phyloP scores from a whole-genome alignment of 2,329 filamentous ascomycete species.

The Pseudogymnoascus verrucosus region DNA sequence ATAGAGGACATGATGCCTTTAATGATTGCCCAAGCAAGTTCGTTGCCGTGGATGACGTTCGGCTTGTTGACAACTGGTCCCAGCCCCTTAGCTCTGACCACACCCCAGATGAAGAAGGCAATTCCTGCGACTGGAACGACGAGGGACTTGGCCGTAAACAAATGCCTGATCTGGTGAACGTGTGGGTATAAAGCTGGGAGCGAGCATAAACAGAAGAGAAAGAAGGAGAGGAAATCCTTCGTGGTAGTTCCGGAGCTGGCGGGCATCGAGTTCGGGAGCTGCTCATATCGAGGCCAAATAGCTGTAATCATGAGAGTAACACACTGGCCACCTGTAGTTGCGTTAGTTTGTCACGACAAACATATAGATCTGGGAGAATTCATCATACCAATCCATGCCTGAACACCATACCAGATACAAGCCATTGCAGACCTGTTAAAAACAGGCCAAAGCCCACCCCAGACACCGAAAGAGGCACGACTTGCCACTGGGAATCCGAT shows the following conservation, averaged over 20 bases:
- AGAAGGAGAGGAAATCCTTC: slow-evolving; percentile 69
- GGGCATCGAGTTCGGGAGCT: slow-evolving; percentile 60
- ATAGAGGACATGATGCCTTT: slow-evolving; percentile 83
- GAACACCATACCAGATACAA: slow-evolving; percentile 84
- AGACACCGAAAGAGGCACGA: slow-evolving; percentile 76
- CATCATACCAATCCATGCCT: slow-evolving; percentile 56
- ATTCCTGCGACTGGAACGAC: slow-evolving; percentile 78
- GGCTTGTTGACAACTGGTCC: slow-evolving; percentile 73
- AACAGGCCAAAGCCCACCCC: slow-evolving; percentile 82
- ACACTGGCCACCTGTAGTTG: slow-evolving; percentile 57
- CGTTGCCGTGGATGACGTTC: slow-evolving; percentile 54
- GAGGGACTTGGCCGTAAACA: slow-evolving; percentile 85
- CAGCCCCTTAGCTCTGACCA: slow-evolving; percentile 72
- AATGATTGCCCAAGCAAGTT: slow-evolving; percentile 73
- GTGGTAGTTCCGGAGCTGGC: slow-evolving; percentile 62
- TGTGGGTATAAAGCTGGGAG: slow-evolving; percentile 84
- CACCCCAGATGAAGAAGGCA: slow-evolving; percentile 79
- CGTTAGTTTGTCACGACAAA: not conserved
- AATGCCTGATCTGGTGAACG: slow-evolving; percentile 77
- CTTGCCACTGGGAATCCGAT: slow-evolving; percentile 79
- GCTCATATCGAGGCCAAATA: slow-evolving; percentile 60
- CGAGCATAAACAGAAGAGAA: slow-evolving; percentile 76
- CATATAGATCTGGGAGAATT: not conserved
- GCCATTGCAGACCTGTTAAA: slow-evolving; percentile 77
- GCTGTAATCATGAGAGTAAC: slow-evolving; percentile 82